phyloP scores from a whole-genome alignment of 768 basidiomycete species.

The Inosperma sp. region DNA sequence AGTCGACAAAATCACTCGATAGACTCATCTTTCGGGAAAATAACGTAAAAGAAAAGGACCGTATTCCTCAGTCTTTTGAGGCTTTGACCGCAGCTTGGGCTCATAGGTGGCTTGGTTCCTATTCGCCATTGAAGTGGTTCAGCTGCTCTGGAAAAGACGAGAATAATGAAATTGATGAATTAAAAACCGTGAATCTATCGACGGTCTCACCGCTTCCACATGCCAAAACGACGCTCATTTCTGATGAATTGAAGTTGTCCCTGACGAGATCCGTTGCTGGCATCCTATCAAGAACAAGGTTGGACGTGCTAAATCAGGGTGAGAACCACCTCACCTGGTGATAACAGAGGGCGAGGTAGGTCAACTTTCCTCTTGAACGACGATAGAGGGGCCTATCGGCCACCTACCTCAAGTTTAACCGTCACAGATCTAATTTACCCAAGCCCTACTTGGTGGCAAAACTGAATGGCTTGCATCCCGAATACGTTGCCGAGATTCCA shows the following conservation, averaged over 20 bases:
- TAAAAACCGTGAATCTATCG: slow-evolving; percentile 58
- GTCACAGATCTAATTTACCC: slow-evolving; percentile 44
- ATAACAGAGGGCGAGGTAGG: slow-evolving; percentile 72
- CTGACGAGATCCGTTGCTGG: slow-evolving; percentile 82
- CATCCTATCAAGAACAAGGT: slow-evolving; percentile 56
- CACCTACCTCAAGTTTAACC: no score
- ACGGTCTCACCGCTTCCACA: slow-evolving; percentile 58
- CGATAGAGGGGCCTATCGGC: no score
- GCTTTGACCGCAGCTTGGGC: slow-evolving; percentile 74
- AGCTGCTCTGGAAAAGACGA: slow-evolving; percentile 72
- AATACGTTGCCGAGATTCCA: no score
- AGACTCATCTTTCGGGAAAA: slow-evolving; percentile 72
- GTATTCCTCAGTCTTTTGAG: no score
- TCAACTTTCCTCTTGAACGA: slow-evolving; percentile 5
- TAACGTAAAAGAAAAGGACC: slow-evolving; percentile 64
- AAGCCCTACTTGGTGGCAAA: slow-evolving; percentile 35
- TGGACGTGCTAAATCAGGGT: slow-evolving; percentile 56
- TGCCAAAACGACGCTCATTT: slow-evolving; percentile 84
- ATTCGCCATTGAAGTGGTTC: not conserved
- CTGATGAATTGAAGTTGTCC: slow-evolving; percentile 71
- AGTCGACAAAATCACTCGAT: slow-evolving; percentile 38
- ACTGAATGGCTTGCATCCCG: no score
- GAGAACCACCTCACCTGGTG: slow-evolving; percentile 62
- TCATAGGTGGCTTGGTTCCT: slow-evolving; percentile 32
- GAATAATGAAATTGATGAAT: no score